Conservation (phyloP, 352 stramenopile species). For the Globisporangium iwayamae region DNA sequence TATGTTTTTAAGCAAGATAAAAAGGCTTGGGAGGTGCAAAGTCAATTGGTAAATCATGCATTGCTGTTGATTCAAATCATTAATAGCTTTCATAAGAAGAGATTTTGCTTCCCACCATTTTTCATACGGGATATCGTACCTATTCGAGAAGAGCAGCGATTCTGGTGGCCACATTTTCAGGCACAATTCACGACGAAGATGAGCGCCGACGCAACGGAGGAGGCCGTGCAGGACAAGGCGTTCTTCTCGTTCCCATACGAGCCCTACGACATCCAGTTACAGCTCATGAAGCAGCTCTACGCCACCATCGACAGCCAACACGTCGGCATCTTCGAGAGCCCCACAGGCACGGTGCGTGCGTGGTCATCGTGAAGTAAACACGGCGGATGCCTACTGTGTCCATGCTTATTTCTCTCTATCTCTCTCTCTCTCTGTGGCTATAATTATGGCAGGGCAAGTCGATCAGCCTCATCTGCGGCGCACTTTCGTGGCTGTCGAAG, state of each 20-base stretch:
- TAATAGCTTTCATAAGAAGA: neutral
- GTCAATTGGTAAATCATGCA: too few species aligned
- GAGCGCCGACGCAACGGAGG: neutral
- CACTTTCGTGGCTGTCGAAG: constrained; percentile 77
- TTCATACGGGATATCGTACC: neutral
- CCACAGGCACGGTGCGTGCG: constrained; percentile 75
- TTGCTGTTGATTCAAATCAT: neutral
- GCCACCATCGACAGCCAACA: constrained; percentile 75
- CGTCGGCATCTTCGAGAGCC: constrained; percentile 91
- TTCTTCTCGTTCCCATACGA: constrained; percentile 90
- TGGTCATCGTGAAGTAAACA: neutral
- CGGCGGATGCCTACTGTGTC: neutral
- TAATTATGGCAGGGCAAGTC: constrained; percentile 73
- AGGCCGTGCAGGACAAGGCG: constrained; percentile 27
- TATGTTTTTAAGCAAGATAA: too few species aligned
- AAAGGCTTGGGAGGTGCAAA: too few species aligned
- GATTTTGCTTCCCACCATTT: neutral
- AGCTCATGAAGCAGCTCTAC: constrained; percentile 87
- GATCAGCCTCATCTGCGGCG: constrained; percentile 89
- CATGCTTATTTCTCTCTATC: neutral
- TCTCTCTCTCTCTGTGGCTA: neutral
- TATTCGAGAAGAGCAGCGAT: neutral
- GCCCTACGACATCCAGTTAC: constrained; percentile 87
- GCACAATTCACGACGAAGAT: neutral
- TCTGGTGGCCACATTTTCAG: neutral